Evolutionary conservation across 805 yeast species (phyloP).

Genomic region (Candida gorgasii): DNA sequence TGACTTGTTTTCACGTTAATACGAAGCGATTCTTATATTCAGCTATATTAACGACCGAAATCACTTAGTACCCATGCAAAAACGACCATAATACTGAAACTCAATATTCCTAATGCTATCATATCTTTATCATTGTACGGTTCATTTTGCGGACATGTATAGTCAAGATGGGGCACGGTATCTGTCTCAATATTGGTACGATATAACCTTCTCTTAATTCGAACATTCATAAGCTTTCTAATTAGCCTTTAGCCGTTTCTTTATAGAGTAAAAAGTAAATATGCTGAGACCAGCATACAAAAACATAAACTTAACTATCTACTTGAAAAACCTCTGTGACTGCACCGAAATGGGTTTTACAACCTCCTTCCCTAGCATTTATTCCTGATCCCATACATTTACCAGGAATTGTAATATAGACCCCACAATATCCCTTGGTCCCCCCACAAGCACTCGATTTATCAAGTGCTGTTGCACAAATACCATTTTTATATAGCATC

Average conservation of each 20-base stretch:
- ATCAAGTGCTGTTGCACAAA: conserved; percentile 1
- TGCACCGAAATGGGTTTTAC: neutral
- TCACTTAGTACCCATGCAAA: neutral
- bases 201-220: too few species aligned
- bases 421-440: neutral
- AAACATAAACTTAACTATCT: neutral
- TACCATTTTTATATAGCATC: neutral
- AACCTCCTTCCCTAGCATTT: neutral
- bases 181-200: too few species aligned
- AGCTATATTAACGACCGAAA: too few species aligned
- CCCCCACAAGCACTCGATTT: conserved; percentile 1
- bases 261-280: too few species aligned
- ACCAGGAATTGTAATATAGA: neutral
- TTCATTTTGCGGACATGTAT: neutral
- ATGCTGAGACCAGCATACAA: too few species aligned
- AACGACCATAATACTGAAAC: neutral
- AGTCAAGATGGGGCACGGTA: too few species aligned
- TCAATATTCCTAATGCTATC: neutral
- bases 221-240: too few species aligned
- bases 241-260: too few species aligned
- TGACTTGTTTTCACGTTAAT: too few species aligned
- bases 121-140: neutral
- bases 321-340: neutral
- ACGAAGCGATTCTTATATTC: too few species aligned
- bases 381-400: conserved; percentile 3